Evolutionary conservation across 164 flowering plant species (phyloP), one percentile per base, ranked within the genome.

Genomic region (Magnolia sinica): DNA sequence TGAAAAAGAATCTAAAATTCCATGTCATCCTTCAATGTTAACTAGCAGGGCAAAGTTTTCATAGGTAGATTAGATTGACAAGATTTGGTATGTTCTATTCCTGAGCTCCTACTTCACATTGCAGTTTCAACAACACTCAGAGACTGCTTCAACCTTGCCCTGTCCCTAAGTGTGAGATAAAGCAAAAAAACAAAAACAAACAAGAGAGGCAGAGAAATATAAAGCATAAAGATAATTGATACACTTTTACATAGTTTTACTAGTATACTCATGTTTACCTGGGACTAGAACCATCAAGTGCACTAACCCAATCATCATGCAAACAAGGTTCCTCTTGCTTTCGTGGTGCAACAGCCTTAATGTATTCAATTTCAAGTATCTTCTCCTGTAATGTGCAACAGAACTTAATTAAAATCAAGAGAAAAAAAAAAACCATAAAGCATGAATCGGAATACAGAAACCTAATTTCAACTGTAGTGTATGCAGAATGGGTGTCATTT

Each of bases 241-340:
- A 37, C 7, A 11, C 2, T 55, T 55, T 55, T 55, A 55, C 4
- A 11, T 9, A 0, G 13, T 55, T 64, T n/a, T 64, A 64, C 24
- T 64, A 7, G 19, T n/a, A 8, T 68, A 7, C 29, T 65, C 20
- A 68, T 61, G 65, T 86, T 79, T 88, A 94, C 99, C 92, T 77
- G 73, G 97, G 84, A 87, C 78, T 76, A 79, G 95, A 90, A 73
- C 96, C 97, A 87, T 86, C 91, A 79, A 94, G 87, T n/a, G 98
- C 98, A 87, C 97, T 91, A 64, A 96, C 96, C 98, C 98, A 94
- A 71, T 96, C 99, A 80, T 90, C 97, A 85, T 96, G 99, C 72
- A 87, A 70, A 67, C 88, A 90, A 71, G 98, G 93, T 27, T 90
- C 94, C 79, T 91, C 95, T 79, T 92, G 86, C 73, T 86, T 92